Evolutionary conservation across 768 basidiomycete species (phyloP), one percentile per base, ranked within the genome.

Genomic region (Mycena polygramma): DNA sequence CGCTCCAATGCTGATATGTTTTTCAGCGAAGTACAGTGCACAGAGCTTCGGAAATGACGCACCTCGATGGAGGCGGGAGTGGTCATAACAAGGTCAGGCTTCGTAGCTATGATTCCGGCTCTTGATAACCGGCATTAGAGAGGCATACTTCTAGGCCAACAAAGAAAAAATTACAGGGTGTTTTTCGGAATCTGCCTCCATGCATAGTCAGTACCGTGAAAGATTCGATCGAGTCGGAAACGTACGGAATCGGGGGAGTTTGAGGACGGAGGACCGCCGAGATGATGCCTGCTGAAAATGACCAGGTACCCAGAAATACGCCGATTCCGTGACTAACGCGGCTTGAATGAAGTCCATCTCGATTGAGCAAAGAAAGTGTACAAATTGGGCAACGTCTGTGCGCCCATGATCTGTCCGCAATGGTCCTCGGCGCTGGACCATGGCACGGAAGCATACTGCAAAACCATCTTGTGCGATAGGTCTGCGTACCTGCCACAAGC

Each of bases 51-150:
- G 11, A 9, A 19, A n/a, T n/a, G n/a, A 26, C 59, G 2, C 39
- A 66, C 64, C 36, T 71, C 69, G 24, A 71, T 71, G n/a, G 14
- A 36, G 7, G 54, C 60, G 0, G 64, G 69, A 0, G 64, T 51
- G 20, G 52, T 6, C 45, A 61, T 0, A 5, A 71, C 53, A 41
- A 71, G 1, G 48, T 66, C 37, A 13, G 69, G 60, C 17, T 62
- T 57, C 10, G 63, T 71, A 11, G 58, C 37, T 1, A 66, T 37
- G 0, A 63, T 46, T 22, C 8, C 59, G 22, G n/a, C n/a, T n/a
- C n/a, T 41, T 26, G 22, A 63, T 61, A 15, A 1, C n/a, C n/a
- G 14, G 57, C 57, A 20, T n/a, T 8, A 35, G 1, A 30, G 9
- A 37, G 24, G 20, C 11, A 30, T n/a, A 2, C 10, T 6, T 7